phyloP scores from a whole-genome alignment of 2,329 filamentous ascomycete genomes.

The Pestalotiopsis sp. region DNA sequence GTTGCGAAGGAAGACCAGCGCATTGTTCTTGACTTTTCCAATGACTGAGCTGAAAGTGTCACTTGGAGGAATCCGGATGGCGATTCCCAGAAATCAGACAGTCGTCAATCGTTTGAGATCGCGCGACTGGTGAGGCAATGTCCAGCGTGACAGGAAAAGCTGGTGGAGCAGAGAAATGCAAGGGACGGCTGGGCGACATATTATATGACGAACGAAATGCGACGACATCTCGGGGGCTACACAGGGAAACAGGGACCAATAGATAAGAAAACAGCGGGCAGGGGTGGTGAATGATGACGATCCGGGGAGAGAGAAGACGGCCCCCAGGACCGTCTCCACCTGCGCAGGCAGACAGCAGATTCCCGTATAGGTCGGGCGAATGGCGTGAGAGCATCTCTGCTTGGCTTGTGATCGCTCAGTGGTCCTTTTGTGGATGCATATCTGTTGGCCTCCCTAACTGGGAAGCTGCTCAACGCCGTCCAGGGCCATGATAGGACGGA shows the following conservation, averaged over 20 bases:
- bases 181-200: not conserved
- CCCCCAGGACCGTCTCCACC: not conserved
- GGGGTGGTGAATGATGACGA: not conserved
- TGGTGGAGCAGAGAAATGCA: not conserved
- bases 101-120: not conserved
- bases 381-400: not conserved
- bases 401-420: slow-evolving; percentile 1
- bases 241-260: not conserved
- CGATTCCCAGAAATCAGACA: not conserved
- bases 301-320: not conserved
- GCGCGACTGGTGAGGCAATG: not conserved
- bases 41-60: not conserved
- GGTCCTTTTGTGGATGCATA: not conserved
- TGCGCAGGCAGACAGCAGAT: not conserved
- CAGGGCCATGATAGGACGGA: not conserved
- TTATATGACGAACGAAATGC: not conserved
- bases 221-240: not conserved
- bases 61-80: not conserved
- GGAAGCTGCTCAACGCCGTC: slow-evolving; percentile 4
- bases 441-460: slow-evolving; percentile 5
- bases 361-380: not conserved
- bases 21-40: slow-evolving; percentile 20
- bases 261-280: slow-evolving; percentile 5
- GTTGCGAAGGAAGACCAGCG: slow-evolving; percentile 21
- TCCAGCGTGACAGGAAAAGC: not conserved